These are phyloP conservation scores for Panicum virgatum DNA, from an alignment of 202 grass and related monocot genomes.

Conservation along the genomic window DNA sequence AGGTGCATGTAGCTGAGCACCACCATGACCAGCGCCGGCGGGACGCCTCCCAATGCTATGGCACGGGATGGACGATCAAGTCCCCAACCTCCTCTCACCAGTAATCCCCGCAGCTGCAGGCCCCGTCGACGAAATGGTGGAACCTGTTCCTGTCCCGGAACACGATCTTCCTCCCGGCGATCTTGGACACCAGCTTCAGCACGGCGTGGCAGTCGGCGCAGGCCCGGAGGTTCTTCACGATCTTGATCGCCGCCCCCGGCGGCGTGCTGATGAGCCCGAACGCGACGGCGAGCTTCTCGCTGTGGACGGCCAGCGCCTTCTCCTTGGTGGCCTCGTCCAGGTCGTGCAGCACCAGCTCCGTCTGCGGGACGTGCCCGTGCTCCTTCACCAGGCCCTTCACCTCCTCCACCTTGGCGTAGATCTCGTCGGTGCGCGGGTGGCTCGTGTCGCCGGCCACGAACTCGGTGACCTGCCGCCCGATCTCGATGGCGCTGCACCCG, in stretches of 20 bases:
- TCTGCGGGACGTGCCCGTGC: slow-evolving; percentile 70
- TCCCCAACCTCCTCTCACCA: slow-evolving; percentile 41
- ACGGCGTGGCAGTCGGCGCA: slow-evolving; percentile 85
- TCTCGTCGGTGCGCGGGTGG: slow-evolving; percentile 63
- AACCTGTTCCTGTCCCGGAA: slow-evolving; percentile 90
- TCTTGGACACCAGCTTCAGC: slow-evolving; percentile 69
- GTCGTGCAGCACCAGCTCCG: slow-evolving; percentile 77
- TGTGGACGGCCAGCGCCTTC: slow-evolving; percentile 69
- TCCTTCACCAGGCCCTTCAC: slow-evolving; percentile 57
- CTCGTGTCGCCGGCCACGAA: slow-evolving; percentile 82
- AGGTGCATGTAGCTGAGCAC: no score
- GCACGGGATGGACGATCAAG: no score
- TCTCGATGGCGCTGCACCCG: slow-evolving; percentile 78
- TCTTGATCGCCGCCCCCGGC: slow-evolving; percentile 70
- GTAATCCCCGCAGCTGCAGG: slow-evolving; percentile 82
- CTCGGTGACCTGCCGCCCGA: slow-evolving; percentile 62
- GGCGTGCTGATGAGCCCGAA: slow-evolving; percentile 77
- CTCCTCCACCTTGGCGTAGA: slow-evolving; percentile 78
- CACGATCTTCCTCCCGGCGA: slow-evolving; percentile 74
- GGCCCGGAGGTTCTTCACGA: slow-evolving; percentile 85
- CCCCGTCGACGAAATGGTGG: slow-evolving; percentile 81
- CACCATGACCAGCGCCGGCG: no score
- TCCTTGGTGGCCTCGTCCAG: slow-evolving; percentile 66
- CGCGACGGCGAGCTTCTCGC: slow-evolving; percentile 88
- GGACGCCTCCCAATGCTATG: no score